Percentiles rank a stretch among this genome's conserved stretches.
Evolutionary conservation across 495 filamentous ascomycete genomes (phyloP).

Genomic region (Rusavskia elegans): DNA sequence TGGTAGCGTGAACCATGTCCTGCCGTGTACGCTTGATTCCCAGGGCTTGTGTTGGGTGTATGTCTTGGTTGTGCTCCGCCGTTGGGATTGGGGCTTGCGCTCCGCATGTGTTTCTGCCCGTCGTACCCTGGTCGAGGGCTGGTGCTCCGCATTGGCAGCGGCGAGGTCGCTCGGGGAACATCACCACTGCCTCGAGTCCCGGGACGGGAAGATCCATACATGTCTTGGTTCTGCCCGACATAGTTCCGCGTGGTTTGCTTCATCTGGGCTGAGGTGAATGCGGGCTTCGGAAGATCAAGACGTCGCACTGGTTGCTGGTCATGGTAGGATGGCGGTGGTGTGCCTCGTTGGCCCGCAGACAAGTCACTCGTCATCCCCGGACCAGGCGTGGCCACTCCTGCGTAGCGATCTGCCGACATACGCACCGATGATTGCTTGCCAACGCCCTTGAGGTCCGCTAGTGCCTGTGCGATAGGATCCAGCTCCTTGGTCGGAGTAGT

Average conservation of each 20-base stretch:
- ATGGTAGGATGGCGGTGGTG: slow-evolving; percentile 75
- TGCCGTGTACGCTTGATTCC: slow-evolving; percentile 6
- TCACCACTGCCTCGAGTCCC: slow-evolving; percentile 21
- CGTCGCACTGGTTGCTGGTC: slow-evolving; percentile 45
- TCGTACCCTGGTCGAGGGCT: slow-evolving; percentile 32
- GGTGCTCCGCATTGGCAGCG: slow-evolving; percentile 37
- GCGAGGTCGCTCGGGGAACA: slow-evolving; percentile 29
- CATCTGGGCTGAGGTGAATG: slow-evolving; percentile 86
- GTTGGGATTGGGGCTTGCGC: slow-evolving; percentile 19
- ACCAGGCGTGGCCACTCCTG: slow-evolving; percentile 73
- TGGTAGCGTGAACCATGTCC: slow-evolving; percentile 12
- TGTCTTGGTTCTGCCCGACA: slow-evolving; percentile 61
- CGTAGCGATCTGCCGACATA: slow-evolving; percentile 84
- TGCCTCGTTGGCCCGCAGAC: slow-evolving; percentile 40
- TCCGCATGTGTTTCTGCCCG: slow-evolving; percentile 2
- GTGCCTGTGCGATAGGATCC: slow-evolving; percentile 83
- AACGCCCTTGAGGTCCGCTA: slow-evolving; percentile 83
- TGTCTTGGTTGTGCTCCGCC: slow-evolving; percentile 4
- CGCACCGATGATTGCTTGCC: slow-evolving; percentile 60
- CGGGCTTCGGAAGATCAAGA: slow-evolving; percentile 79
- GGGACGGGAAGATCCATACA: slow-evolving; percentile 41
- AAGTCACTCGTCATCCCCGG: slow-evolving; percentile 36
- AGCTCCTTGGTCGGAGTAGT: slow-evolving; percentile 26
- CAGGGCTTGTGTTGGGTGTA: slow-evolving; percentile 10
- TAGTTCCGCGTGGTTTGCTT: slow-evolving; percentile 81